phyloP scores from a whole-genome alignment of 116 monocot species.

The Papilionanthe hybrid region DNA sequence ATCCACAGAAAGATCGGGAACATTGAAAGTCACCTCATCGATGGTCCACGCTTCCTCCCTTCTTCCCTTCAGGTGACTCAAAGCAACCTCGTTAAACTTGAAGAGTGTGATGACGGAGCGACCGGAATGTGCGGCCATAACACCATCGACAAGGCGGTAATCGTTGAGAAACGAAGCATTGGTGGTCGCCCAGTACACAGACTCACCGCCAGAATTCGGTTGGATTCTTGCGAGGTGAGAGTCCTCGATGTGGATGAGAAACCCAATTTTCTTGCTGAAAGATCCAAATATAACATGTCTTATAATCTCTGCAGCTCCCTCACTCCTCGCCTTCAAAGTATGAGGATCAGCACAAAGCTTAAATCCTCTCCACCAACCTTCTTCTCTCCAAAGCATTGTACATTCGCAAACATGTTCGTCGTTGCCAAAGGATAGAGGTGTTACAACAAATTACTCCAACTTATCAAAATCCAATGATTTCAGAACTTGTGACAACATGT shows the following conservation, averaged over 20 bases:
- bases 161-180: slow-evolving; percentile 73
- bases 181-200: slow-evolving; percentile 97
- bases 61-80: slow-evolving; percentile 90
- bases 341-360: slow-evolving; percentile 69
- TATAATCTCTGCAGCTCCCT: slow-evolving; percentile 86
- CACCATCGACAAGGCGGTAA: slow-evolving; percentile 70
- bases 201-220: slow-evolving; percentile 47
- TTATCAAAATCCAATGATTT: too few species aligned
- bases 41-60: slow-evolving; percentile 93
- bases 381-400: slow-evolving; percentile 82
- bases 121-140: slow-evolving; percentile 91
- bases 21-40: slow-evolving; percentile 79
- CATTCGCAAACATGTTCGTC: slow-evolving; percentile 68
- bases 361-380: slow-evolving; percentile 74
- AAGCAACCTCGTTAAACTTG: slow-evolving; percentile 83
- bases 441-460: slow-evolving; percentile 14
- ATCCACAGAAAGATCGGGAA: slow-evolving; percentile 71
- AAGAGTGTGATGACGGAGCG: slow-evolving; percentile 73
- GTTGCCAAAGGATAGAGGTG: slow-evolving; percentile 90
- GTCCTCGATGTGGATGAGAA: slow-evolving; percentile 78
- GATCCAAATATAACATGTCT: too few species aligned
- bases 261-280: slow-evolving; percentile 85
- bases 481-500: too few species aligned
- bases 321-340: slow-evolving; percentile 70
- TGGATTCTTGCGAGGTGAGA: slow-evolving; percentile 89